These are phyloP conservation scores for Nicotiana otophora DNA, from an alignment of 257 asterid species.

Conservation along the genomic window DNA sequence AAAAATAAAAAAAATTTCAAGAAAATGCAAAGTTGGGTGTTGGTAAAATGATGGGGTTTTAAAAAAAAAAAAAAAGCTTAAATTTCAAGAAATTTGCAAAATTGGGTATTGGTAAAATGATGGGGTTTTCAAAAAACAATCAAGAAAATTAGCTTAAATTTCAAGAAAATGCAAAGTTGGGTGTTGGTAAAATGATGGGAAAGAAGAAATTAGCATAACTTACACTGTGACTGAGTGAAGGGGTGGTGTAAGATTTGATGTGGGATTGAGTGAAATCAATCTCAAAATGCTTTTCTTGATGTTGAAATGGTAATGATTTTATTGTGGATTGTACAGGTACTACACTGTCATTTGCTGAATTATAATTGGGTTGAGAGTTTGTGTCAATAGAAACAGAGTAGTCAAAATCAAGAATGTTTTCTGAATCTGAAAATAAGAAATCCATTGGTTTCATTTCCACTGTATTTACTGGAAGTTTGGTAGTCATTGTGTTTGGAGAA, in stretches of 20 bases:
- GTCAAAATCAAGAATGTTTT: slow-evolving; percentile 58
- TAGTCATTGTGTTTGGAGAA: slow-evolving; percentile 18
- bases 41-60: not conserved
- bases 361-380: slow-evolving; percentile 13
- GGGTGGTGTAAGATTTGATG: slow-evolving; percentile 43
- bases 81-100: not conserved
- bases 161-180: not conserved
- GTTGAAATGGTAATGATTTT: slow-evolving; percentile 21
- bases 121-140: no score
- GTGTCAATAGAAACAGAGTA: slow-evolving; percentile 35
- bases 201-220: not conserved
- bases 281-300: slow-evolving; percentile 45
- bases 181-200: not conserved
- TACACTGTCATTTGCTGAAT: slow-evolving; percentile 48
- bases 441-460: slow-evolving; percentile 49
- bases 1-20: no score
- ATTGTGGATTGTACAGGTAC: slow-evolving; percentile 62
- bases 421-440: slow-evolving; percentile 49
- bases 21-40: not conserved
- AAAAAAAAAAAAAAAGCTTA: no score
- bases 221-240: slow-evolving; percentile 73
- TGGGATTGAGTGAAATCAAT: slow-evolving; percentile 62
- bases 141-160: not conserved
- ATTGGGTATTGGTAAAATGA: not conserved
- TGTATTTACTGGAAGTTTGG: slow-evolving; percentile 23